These are phyloP conservation scores for Bertia moriformis DNA, from an alignment of 2,329 filamentous ascomycete genomes.

Conservation along the genomic window DNA sequence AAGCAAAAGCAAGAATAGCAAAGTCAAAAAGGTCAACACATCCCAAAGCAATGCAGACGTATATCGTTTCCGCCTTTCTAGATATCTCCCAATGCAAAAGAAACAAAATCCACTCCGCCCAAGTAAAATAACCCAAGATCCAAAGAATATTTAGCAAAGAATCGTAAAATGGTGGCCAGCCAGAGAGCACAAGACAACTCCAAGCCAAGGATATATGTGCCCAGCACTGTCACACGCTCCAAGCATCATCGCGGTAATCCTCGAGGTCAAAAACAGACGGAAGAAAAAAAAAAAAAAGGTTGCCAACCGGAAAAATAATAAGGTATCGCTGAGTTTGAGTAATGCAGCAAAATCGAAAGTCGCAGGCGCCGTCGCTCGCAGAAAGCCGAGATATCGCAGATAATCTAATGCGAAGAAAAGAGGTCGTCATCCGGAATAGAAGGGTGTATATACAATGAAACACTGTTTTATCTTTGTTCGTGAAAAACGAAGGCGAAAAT, in stretches of 20 bases:
- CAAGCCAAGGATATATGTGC: not conserved
- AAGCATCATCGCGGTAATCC: not conserved
- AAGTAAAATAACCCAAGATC: not conserved
- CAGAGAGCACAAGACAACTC: not conserved
- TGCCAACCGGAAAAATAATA: not conserved
- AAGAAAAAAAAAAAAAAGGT: not conserved
- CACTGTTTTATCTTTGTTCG: not conserved
- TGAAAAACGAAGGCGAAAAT: too few relatives aligned
- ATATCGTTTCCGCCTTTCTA: slow-evolving; percentile 1
- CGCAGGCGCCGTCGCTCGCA: slow-evolving; percentile 2
- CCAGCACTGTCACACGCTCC: not conserved
- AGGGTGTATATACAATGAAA: slow-evolving; percentile 1
- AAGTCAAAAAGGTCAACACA: not conserved
- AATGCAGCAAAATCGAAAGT: not conserved
- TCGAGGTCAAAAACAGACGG: not conserved
- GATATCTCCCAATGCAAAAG: not conserved
- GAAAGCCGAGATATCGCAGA: not conserved
- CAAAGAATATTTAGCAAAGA: not conserved
- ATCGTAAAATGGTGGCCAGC: not conserved
- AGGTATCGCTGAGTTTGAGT: not conserved
- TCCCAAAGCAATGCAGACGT: slow-evolving; percentile 1
- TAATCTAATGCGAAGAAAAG: not conserved
- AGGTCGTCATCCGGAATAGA: not conserved
- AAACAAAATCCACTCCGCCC: not conserved
- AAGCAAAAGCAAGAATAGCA: not conserved